A percentile compares a stretch with the other conserved stretches of the same genome.
phyloP scores from a whole-genome alignment of 768 basidiomycete species.

The Mycena olivaceomarginata region DNA sequence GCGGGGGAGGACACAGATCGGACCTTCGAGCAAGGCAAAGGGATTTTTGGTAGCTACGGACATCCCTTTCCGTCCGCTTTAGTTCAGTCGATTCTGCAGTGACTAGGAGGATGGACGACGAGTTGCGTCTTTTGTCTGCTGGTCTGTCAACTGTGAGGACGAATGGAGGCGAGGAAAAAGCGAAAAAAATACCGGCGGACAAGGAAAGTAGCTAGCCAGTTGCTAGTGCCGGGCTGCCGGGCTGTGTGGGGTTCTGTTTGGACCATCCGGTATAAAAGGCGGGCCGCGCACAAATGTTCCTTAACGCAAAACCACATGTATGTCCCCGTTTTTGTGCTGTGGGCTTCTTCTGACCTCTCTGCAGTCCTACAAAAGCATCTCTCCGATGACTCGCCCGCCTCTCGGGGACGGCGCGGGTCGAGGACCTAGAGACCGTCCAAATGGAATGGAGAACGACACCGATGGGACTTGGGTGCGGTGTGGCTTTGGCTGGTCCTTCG shows the following conservation, averaged over 20 bases:
- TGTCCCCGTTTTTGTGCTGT: constrained; percentile 46
- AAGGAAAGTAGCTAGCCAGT: no score
- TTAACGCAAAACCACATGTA: constrained; percentile 81
- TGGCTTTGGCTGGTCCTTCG: constrained; percentile 74
- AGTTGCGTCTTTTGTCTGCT: constrained; percentile 25
- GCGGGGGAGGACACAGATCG: constrained; percentile 2
- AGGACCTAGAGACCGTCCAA: constrained; percentile 94
- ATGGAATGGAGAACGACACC: constrained; percentile 80
- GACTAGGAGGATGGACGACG: constrained; percentile 27
- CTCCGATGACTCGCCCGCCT: constrained; percentile 87
- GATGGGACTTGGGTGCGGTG: constrained; percentile 96
- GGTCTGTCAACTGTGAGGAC: background rate
- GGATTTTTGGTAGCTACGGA: constrained; percentile 94
- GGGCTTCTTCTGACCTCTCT: constrained; percentile 34
- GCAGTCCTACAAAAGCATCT: constrained; percentile 92
- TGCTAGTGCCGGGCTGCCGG: no score
- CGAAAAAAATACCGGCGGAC: background rate
- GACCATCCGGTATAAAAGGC: constrained; percentile 44
- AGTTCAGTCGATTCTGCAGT: constrained; percentile 47
- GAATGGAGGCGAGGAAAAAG: background rate
- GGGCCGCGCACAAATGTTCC: constrained; percentile 13
- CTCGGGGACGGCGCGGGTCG: constrained; percentile 80
- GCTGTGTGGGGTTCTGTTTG: background rate
- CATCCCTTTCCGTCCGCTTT: constrained; percentile 73
- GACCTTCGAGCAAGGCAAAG: constrained; percentile 89